A percentile compares a stretch with the other conserved stretches of the same genome.
Conservation (phyloP, 352 stramenopile genomes). For the Phytophthora sojae region DNA sequence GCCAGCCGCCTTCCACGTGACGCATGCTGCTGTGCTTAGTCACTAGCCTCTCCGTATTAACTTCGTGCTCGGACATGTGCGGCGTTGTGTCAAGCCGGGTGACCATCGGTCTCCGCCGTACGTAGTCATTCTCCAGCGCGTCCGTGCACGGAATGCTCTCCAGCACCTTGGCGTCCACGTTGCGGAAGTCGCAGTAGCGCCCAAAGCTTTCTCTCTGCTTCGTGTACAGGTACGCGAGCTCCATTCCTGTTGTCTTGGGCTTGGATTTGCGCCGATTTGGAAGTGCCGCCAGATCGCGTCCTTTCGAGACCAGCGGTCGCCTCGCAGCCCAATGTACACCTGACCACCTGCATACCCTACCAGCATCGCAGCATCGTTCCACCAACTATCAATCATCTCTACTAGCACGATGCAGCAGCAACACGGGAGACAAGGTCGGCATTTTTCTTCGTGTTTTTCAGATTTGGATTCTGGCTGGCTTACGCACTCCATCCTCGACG, state of each 20-base stretch:
- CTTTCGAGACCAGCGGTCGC: slow-evolving; percentile 25
- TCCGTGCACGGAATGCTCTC: slow-evolving; percentile 90
- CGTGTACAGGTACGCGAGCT: slow-evolving; percentile 92
- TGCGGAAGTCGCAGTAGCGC: slow-evolving; percentile 92
- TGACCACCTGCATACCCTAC: neutral
- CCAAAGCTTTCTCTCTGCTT: slow-evolving; percentile 94
- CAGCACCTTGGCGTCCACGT: slow-evolving; percentile 91
- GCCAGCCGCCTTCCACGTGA: slow-evolving; percentile 96
- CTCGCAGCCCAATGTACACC: neutral
- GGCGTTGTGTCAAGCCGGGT: slow-evolving; percentile 90
- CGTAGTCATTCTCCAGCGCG: slow-evolving; percentile 91
- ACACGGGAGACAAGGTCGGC: slow-evolving; percentile 28
- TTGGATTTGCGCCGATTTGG: slow-evolving; percentile 19
- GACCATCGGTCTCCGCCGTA: slow-evolving; percentile 88
- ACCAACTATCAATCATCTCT: slow-evolving; percentile 1
- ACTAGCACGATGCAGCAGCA: slow-evolving; percentile 21
- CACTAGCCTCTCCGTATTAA: slow-evolving; percentile 95
- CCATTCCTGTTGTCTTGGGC: slow-evolving; percentile 54
- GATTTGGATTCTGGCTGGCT: slow-evolving; percentile 28
- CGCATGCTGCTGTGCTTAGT: slow-evolving; percentile 95
- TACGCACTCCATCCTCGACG: slow-evolving; percentile 20
- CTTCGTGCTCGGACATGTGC: slow-evolving; percentile 93
- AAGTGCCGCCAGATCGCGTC: slow-evolving; percentile 43
- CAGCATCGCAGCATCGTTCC: neutral
- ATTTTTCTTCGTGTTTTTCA: slow-evolving; percentile 42